These are phyloP conservation scores for Peniophora sp. DNA, from an alignment of 1,284 basidiomycete species.

Conservation along the genomic window DNA sequence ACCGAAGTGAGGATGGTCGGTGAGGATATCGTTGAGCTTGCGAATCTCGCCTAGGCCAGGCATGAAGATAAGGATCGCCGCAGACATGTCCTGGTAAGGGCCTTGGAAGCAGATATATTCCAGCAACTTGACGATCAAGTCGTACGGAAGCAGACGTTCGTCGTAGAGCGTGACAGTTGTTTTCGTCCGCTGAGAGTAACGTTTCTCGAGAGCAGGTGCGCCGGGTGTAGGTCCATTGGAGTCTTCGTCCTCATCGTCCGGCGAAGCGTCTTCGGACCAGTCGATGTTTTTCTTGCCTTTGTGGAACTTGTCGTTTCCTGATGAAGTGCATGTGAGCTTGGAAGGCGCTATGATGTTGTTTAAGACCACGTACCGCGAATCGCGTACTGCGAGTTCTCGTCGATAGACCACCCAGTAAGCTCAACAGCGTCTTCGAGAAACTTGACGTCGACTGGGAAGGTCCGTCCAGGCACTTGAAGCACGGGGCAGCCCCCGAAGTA, in stretches of 20 bases:
- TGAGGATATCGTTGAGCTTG: constrained; percentile 76
- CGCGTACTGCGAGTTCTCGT: constrained; percentile 83
- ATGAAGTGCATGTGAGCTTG: constrained; percentile 1
- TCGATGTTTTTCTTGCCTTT: constrained; percentile 56
- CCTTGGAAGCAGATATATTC: constrained; percentile 80
- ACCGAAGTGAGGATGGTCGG: constrained; percentile 74
- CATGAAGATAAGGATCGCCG: constrained; percentile 89
- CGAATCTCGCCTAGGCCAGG: constrained; percentile 93
- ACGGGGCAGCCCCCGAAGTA: constrained; percentile 92
- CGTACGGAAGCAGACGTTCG: constrained; percentile 86
- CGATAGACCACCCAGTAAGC: constrained; percentile 76
- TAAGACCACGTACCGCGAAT: constrained; percentile 44
- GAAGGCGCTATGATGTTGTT: constrained; percentile 3
- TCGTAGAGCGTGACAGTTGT: constrained; percentile 84
- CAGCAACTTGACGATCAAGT: constrained; percentile 80
- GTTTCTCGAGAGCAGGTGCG: constrained; percentile 54
- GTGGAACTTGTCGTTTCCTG: constrained; percentile 57
- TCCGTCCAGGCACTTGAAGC: constrained; percentile 90
- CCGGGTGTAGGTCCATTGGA: constrained; percentile 47
- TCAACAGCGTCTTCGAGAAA: constrained; percentile 95
- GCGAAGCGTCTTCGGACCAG: constrained; percentile 65
- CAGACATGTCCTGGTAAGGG: constrained; percentile 54
- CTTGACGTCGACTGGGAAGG: constrained; percentile 86
- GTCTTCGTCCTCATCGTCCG: constrained; percentile 56
- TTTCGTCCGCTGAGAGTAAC: constrained; percentile 69